Base-by-base conservation (phyloP, 345 rosid species). In the Eucalyptus sideroxylon region DNA sequence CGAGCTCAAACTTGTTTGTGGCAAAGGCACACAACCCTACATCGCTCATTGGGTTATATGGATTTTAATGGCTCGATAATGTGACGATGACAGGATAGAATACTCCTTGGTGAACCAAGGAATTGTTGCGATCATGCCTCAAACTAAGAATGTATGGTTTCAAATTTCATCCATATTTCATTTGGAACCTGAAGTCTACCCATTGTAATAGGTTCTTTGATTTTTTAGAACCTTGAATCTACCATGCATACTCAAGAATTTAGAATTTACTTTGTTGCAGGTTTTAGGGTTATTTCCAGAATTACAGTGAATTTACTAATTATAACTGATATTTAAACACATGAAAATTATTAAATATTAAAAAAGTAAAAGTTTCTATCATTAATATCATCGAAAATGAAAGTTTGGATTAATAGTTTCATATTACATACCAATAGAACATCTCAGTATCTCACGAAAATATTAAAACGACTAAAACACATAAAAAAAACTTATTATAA, bases 281-380 rank as follows among this genome's bases (percentile, higher is more conserved):
- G 5, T 21, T 55, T 21, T 55, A 55, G 4, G 59, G 7, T 21
- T 55, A 21, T 19, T 55, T 55, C 2, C 5, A 55, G 2, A 51
- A 51, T 51, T 51, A 51, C 2, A 37, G 37, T 37, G 37, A 53
- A 56, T 56, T 56, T 24, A 56, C 3, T 56, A 0, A 56, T 9
- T 24, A 56, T 24, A 24, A 56, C 1, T 56, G 1, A 9, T 56
- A 56, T 23, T 56, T 56, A 56, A 1, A 56, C 6, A 24, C 0
- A 56, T 0, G 0, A 0, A 23, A 24, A 24, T 56, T 56, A 56
- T 56, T 0, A 56, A 21, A 4, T 23, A 56, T 56, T 56, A 4
- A 23, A 9, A 56, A 56, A 9, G 0, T 56, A 23, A 24, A 56
- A 24, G 0, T 56, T 0, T 56, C 27, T 0, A 56, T 23, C 1